Evolutionary conservation across 2,329 filamentous ascomycete species (phyloP).

Genomic region (Arthrobotrys iridis): DNA sequence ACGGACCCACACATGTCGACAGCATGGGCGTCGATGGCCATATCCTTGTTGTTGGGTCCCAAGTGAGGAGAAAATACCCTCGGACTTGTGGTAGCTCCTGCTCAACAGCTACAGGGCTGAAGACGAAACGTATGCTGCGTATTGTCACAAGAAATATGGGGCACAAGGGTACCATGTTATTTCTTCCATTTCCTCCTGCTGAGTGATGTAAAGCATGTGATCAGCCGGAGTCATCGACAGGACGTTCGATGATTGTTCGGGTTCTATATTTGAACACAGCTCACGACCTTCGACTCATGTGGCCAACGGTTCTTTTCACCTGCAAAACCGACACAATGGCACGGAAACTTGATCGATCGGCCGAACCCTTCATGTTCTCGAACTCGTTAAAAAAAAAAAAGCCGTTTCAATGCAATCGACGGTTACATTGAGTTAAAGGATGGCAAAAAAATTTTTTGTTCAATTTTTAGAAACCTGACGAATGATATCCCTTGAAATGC

Average conservation of each 20-base stretch:
- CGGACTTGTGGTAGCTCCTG: conserved; percentile 16
- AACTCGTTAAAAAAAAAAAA: conserved; percentile 28
- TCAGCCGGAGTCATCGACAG: conserved; percentile 23
- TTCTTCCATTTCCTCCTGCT: background rate
- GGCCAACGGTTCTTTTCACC: conserved; percentile 10
- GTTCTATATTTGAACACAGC: conserved; percentile 47
- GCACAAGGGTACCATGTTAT: conserved; percentile 39
- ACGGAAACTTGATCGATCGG: conserved; percentile 32
- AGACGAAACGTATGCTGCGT: conserved; percentile 29
- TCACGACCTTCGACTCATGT: conserved; percentile 32
- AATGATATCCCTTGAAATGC: conserved; percentile 34
- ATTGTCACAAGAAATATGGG: conserved; percentile 27
- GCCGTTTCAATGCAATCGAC: conserved; percentile 26
- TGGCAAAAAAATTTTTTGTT: conserved; percentile 39
- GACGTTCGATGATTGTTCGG: conserved; percentile 17
- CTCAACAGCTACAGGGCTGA: conserved; percentile 50
- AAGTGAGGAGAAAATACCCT: conserved; percentile 39
- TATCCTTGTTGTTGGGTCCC: conserved; percentile 36
- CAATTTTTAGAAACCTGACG: conserved; percentile 34
- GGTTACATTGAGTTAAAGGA: conserved; percentile 43
- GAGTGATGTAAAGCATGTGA: conserved; percentile 44
- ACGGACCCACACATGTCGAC: conserved; percentile 26
- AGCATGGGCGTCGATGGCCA: conserved; percentile 39
- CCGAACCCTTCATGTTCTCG: conserved; percentile 43
- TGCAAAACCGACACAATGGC: background rate